Base-by-base conservation (phyloP, 2,329 filamentous ascomycete genomes). In the Trichophaea hybrida region DNA sequence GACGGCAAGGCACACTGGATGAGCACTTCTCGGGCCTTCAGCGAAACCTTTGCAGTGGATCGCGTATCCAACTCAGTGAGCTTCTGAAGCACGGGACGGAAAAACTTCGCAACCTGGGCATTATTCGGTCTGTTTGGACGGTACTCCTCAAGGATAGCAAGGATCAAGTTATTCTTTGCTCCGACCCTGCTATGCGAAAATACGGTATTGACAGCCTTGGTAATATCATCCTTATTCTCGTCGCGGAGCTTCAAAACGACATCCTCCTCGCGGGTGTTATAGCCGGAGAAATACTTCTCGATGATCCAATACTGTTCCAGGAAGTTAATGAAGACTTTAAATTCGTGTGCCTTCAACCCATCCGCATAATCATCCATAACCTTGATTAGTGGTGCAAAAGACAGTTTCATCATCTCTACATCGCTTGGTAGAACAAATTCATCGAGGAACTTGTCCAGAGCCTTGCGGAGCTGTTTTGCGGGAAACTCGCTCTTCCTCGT, bases 1-100 rank as follows among this genome's bases (percentile, higher is more conserved):
- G 93, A 98, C 15, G 93, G 93, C 72, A 98, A 80, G 57, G 93
- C 90, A 71, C 89, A 96, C 74, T 97, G 93, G 65, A 98, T 98
- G 69, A 98, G 84, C 55, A 97, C 85, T 76, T 98, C 93, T 71
- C 93, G 86, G 50, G 93, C 91, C 79, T 98, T 98, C 67, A 98
- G 80, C 0, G 91, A 88, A 46, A 98, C 91, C 82, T 97, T 98
- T 66, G 91, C 88, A 8, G 91, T 93, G 70, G 76, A 82, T 75
- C 75, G 86, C 8, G 84, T 89, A 74, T 94, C 88, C 12, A 98
- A 81, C 72, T 98, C 93, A 0, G 93, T 90, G 67, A 98, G 78
- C 73, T 85, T 86, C 71, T 86, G 86, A 32, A 98, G 80, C 15
- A 86, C 80, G 2, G 84, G 81, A 68, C 89, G 86, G 73, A 98